Base-by-base conservation (phyloP, 2,329 filamentous ascomycete genomes). In the Alternaria burnsii region DNA sequence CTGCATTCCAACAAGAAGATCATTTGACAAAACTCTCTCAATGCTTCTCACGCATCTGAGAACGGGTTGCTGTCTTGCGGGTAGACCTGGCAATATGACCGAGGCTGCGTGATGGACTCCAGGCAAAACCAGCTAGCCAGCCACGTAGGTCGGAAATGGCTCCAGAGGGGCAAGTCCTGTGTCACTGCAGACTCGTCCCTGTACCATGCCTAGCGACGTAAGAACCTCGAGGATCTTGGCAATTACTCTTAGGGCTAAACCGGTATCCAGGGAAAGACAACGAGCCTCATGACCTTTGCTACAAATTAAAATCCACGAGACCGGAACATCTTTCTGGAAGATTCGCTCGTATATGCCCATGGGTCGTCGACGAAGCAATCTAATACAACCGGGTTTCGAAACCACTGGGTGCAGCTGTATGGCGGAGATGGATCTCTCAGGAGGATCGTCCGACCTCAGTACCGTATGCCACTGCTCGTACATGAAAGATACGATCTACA, bases 251-350 rank as follows among this genome's bases (percentile, higher is more conserved):
- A 34, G 20, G 22, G 38, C 28, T 41, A 16, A 48, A 32, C 36
- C 55, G 40, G 52, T n/a, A 58, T 43, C 47, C 43, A 14, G 58
- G 58, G 55, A 58, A 46, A 60, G 52, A 61, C 26, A 18, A 55
- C 61, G 66, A 70, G 65, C 57, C 68, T 70, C 62, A 66, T 70
- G 66, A 69, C 67, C 65, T 61, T 42, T 48, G 18, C 48, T 48
- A 51, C 57, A 68, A 40, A 66, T 71, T 64, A 61, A 62, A 52
- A 66, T 38, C 50, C 60, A 61, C 41, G 38, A 56, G 66, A 28
- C 61, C 68, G 61, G 65, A 46, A 44, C 59, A 58, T 53, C 34
- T 57, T 71, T 68, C 68, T 72, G 54, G 70, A 72, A 74, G 50
- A 52, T 63, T 70, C 59, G 46, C 48, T 52, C 59, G 43, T 48